phyloP scores from a whole-genome alignment of 2,329 filamentous ascomycete genomes.

The Gaeumannomyces sp. region DNA sequence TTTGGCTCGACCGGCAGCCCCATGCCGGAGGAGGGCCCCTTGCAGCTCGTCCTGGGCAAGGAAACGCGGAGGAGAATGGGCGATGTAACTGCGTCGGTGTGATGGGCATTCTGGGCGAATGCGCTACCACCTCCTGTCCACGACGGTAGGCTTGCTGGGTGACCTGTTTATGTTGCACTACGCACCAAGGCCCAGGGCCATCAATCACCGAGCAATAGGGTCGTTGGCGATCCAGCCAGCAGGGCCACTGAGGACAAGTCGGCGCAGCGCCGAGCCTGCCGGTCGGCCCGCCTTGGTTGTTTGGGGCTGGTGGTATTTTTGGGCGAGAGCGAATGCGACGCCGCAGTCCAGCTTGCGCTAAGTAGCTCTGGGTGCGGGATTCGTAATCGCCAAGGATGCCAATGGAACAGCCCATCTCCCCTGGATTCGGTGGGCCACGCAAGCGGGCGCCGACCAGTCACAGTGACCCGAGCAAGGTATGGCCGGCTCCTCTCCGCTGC shows the following conservation, averaged over 20 bases:
- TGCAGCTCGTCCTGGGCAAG: too few species aligned
- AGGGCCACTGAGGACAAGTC: too few species aligned
- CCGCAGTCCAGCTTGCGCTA: not conserved
- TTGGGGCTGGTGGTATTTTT: too few species aligned
- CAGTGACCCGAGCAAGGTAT: not conserved
- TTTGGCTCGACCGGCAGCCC: not conserved
- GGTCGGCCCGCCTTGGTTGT: too few species aligned
- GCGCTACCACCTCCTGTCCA: too few species aligned
- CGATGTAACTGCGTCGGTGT: not conserved
- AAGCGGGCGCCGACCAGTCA: not conserved
- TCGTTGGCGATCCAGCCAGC: too few species aligned
- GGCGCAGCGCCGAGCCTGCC: too few species aligned
- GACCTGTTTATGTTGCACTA: not conserved
- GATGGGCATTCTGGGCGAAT: not conserved
- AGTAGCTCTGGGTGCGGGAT: not conserved
- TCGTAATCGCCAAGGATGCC: conserved; percentile 2
- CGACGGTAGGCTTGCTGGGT: not conserved
- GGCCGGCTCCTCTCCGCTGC: too few species aligned
- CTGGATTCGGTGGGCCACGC: not conserved
- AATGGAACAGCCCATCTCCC: not conserved
- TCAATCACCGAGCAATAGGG: too few species aligned
- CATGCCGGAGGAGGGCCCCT: not conserved
- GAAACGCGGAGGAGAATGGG: not conserved
- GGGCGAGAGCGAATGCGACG: too few species aligned
- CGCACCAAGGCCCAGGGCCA: not conserved